A percentile compares a stretch with the other conserved stretches of the same genome.
phyloP scores from a whole-genome alignment of 352 stramenopile genomes.

The Pythium coloratum region DNA sequence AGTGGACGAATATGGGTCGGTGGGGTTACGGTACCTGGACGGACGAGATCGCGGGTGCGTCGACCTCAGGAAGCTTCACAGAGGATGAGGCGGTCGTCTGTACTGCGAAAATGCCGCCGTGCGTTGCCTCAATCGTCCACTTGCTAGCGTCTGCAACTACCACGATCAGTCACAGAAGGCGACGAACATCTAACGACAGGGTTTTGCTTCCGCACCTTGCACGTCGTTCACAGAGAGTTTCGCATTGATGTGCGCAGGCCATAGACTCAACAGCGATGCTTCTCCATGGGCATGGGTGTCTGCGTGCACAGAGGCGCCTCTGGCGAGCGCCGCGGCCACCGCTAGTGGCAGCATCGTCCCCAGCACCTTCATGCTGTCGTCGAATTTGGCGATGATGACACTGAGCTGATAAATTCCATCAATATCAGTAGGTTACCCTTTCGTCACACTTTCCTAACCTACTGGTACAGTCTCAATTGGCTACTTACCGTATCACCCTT shows the following conservation, averaged over 20 bases:
- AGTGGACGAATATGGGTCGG: neutral
- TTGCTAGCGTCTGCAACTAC: neutral
- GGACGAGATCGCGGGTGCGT: constrained; percentile 14
- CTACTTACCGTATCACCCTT: neutral
- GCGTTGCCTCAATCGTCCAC: constrained; percentile 2
- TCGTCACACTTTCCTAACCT: neutral
- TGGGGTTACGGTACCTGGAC: constrained; percentile 12
- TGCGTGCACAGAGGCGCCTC: neutral
- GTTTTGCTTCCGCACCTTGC: constrained; percentile 1
- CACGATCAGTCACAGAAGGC: neutral
- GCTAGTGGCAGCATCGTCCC: neutral
- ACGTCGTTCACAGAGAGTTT: constrained; percentile 10
- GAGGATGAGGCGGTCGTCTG: neutral
- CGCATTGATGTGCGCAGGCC: constrained; percentile 7
- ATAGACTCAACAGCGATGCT: neutral
- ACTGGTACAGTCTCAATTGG: neutral
- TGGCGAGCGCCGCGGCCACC: constrained; percentile 1
- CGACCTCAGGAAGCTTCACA: neutral
- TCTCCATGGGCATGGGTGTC: neutral
- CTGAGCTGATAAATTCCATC: too few relatives aligned
- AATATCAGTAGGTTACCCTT: too few relatives aligned
- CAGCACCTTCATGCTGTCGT: neutral
- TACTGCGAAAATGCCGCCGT: constrained; percentile 7
- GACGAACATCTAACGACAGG: neutral
- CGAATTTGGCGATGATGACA: constrained; percentile 1